Evolutionary conservation across 768 basidiomycete genomes (phyloP), one percentile per base, ranked within the genome.

Genomic region (Auriculariales sp.): DNA sequence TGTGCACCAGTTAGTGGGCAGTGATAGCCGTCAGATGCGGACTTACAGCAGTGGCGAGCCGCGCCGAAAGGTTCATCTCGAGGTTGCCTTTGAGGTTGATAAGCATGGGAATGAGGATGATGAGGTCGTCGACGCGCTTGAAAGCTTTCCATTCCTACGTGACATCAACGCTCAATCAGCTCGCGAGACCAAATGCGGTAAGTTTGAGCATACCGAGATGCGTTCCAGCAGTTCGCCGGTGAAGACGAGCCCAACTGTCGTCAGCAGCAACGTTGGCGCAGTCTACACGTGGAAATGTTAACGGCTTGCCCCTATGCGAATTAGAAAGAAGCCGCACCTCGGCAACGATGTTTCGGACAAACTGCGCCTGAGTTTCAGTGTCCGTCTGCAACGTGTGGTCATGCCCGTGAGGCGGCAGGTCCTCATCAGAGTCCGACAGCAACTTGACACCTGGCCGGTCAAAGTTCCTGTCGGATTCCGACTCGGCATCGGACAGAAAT

Each of bases 71-170:
- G 55, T 95, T 97, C 94, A 98, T 98, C 65, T 98, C 95, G 31
- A 98, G 75, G 59, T 99, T 90, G n/a, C 94, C 95, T 59, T 95
- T 97, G 50, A 99, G 77, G 57, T 98, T 98, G 55, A 90, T 75
- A 17, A 98, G 70, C 53, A 93, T 91, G 10, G 94, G 93, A 3
- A 97, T 81, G 48, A 98, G 88, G 72, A 98, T 90, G 57, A 98
- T 91, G 49, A 98, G 80, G 62, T 98, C 92, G 69, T 97, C 84
- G 45, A 97, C 79, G 34, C 84, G 75, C 45, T 72, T 71, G 77
- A 99, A 92, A 28, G 93, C 91, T 54, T 69, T 72, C 92, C 92
- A 98, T 49, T 71, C 78, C 88, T 93, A 52, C 17, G 29, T 4
- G 31, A 3, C 1, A 4, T 14, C 24, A 29, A 32, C 28, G 28